phyloP scores from a whole-genome alignment of 75 land plant genomes.

The Isoetes taiwanensis region DNA sequence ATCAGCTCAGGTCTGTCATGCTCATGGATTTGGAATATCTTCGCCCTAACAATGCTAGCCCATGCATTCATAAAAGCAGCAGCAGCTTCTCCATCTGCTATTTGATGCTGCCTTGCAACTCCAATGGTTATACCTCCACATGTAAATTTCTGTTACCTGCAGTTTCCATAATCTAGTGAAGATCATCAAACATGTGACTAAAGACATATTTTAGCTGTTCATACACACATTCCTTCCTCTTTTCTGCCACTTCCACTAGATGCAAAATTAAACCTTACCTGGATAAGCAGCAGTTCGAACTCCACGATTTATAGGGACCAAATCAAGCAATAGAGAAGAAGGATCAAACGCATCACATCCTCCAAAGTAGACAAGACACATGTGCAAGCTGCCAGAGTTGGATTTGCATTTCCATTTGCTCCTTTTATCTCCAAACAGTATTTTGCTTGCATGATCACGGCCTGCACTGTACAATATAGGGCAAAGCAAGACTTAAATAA shows the following conservation, averaged over 20 bases:
- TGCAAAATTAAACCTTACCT: constrained; percentile 24
- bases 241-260: too few species aligned
- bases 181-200: too few species aligned
- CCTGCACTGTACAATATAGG: too few species aligned
- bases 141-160: constrained; percentile 32
- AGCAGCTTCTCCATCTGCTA: constrained; percentile 45
- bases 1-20: constrained; percentile 28
- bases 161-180: neutral
- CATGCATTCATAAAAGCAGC: constrained; percentile 41
- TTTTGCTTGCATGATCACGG: too few species aligned
- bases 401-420: too few species aligned
- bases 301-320: constrained; percentile 24
- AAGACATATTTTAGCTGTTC: too few species aligned
- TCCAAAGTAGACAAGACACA: too few species aligned
- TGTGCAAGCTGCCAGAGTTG: too few species aligned
- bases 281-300: constrained; percentile 32
- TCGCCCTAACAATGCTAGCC: constrained; percentile 26
- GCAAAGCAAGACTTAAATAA: too few species aligned
- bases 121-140: constrained; percentile 49
- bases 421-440: too few species aligned
- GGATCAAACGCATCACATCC: too few species aligned
- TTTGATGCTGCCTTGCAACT: constrained; percentile 44
- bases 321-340: constrained; percentile 22
- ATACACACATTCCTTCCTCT: too few species aligned
- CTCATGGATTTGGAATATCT: constrained; percentile 13